These are phyloP conservation scores for Trypanosomatidae sp. DNA, from an alignment of 208 protist genomes.

Conservation along the genomic window DNA sequence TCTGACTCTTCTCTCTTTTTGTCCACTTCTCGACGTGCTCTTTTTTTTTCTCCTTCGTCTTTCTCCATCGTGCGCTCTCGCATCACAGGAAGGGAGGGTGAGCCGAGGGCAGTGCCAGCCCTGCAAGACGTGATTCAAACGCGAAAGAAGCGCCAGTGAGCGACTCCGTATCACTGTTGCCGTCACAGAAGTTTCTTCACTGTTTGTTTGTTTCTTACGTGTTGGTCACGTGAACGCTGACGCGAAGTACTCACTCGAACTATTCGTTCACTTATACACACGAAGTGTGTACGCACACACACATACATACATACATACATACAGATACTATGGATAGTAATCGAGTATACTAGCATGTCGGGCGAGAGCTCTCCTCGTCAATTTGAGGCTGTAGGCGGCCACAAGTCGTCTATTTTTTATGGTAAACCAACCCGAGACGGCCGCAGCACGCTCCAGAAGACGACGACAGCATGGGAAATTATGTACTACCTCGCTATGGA, in stretches of 20 bases:
- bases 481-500: constrained; percentile 59
- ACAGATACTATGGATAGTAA: background rate
- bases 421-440: constrained; percentile 38
- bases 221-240: background rate
- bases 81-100: background rate
- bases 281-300: background rate
- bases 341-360: constrained; percentile 7
- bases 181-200: background rate
- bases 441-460: constrained; percentile 56
- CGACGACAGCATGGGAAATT: constrained; percentile 70
- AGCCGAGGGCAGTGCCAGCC: background rate
- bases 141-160: background rate
- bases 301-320: background rate
- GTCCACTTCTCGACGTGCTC: background rate
- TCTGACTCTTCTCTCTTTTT: constrained; percentile 1
- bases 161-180: background rate
- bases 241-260: background rate
- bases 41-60: background rate
- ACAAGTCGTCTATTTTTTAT: constrained; percentile 58
- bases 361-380: background rate
- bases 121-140: background rate
- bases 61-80: background rate
- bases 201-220: background rate
- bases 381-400: constrained; percentile 59
- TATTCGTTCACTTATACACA: background rate